Conservation (phyloP, 2,329 filamentous ascomycete species). For the Pseudocercospora cruenta region DNA sequence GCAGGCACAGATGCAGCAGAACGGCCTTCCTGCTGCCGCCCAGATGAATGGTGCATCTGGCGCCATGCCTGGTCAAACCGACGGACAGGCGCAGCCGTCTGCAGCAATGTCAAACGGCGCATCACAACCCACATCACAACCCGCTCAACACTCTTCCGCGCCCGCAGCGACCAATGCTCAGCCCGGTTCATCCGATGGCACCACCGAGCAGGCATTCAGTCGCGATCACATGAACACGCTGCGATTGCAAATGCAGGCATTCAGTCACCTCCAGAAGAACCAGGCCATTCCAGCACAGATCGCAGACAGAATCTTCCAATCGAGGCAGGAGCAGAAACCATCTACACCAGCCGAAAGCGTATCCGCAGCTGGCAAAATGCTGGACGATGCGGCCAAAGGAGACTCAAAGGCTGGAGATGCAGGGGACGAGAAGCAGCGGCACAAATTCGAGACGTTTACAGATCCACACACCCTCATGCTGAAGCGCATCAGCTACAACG, state of each 20-base stretch:
- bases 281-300: constrained; percentile 75
- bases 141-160: constrained; percentile 21
- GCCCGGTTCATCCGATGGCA: constrained; percentile 27
- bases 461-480: constrained; percentile 67
- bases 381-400: constrained; percentile 54
- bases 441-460: constrained; percentile 72
- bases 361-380: constrained; percentile 52
- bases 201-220: constrained; percentile 54
- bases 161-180: constrained; percentile 29
- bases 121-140: constrained; percentile 17
- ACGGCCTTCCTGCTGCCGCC: constrained; percentile 45
- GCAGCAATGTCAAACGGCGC: constrained; percentile 26
- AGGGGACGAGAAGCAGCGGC: constrained; percentile 39
- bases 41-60: constrained; percentile 54
- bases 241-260: constrained; percentile 85
- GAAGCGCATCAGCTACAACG: constrained; percentile 72
- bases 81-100: constrained; percentile 27
- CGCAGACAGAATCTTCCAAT: constrained; percentile 80
- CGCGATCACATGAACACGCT: constrained; percentile 78
- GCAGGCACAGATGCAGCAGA: constrained; percentile 53
- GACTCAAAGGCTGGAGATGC: constrained; percentile 46
- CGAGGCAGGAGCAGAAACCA: constrained; percentile 63
- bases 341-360: constrained; percentile 45
- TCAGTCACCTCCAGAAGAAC: constrained; percentile 88
- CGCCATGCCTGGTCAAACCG: constrained; percentile 40